phyloP scores from a whole-genome alignment of 371 early-diverging fungal species.

The Zychaea mexicana region DNA sequence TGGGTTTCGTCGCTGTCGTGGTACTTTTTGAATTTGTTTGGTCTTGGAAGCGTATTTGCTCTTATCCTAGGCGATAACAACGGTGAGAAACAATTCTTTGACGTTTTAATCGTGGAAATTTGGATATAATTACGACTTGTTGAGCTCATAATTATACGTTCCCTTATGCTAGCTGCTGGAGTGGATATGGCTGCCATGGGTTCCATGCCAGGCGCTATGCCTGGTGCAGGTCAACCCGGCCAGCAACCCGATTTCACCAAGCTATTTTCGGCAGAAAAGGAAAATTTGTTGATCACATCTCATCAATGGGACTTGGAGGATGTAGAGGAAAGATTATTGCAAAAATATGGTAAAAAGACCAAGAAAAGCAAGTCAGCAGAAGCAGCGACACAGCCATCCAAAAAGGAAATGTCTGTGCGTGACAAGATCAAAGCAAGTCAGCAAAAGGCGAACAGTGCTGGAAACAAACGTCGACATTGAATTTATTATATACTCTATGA shows the following conservation, averaged over 20 bases:
- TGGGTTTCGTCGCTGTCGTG: slow-evolving; percentile 98
- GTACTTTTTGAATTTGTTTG: slow-evolving; percentile 98
- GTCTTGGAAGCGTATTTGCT: slow-evolving; percentile 89
- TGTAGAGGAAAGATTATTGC: slow-evolving; percentile 82
- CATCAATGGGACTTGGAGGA: slow-evolving; percentile 83
- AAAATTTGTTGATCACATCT: slow-evolving; percentile 81
- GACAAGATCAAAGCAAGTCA: slow-evolving; percentile 34
- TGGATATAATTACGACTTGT: neutral
- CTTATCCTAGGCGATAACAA: slow-evolving; percentile 91
- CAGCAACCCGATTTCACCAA: slow-evolving; percentile 86
- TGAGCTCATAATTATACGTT: neutral
- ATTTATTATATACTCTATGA: neutral
- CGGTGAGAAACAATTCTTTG: slow-evolving; percentile 45
- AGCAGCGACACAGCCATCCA: neutral
- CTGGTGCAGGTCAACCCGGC: slow-evolving; percentile 61
- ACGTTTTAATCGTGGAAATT: neutral
- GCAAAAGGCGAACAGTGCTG: slow-evolving; percentile 17
- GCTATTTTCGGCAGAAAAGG: slow-evolving; percentile 86
- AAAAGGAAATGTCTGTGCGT: slow-evolving; percentile 22
- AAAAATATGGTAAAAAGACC: slow-evolving; percentile 70
- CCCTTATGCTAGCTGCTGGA: slow-evolving; percentile 77
- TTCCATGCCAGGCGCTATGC: slow-evolving; percentile 45
- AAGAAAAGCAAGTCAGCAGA: slow-evolving; percentile 1
- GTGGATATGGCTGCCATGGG: slow-evolving; percentile 91
- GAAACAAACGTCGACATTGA: slow-evolving; percentile 31